These are phyloP conservation scores for Tuber umbilicatum DNA, from an alignment of 495 filamentous ascomycete genomes.

Conservation along the genomic window DNA sequence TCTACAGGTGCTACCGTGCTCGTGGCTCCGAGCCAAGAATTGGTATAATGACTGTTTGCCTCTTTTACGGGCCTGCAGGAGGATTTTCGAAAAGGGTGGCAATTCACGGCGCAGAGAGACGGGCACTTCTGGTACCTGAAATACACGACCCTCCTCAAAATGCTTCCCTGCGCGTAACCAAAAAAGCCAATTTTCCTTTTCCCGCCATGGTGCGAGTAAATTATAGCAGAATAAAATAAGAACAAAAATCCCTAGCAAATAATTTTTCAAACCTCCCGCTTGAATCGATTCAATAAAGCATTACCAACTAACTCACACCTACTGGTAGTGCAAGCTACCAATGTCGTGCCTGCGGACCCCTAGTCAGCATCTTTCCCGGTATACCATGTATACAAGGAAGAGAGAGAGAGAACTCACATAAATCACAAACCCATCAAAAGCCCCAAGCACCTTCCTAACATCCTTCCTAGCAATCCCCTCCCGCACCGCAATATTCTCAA, in stretches of 20 bases:
- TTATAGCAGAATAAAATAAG: neutral
- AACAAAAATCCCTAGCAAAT: neutral
- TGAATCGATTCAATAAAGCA: neutral
- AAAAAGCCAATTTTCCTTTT: neutral
- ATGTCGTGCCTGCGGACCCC: conserved; percentile 3
- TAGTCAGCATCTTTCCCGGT: neutral
- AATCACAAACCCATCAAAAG: conserved; percentile 54
- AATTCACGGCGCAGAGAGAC: neutral
- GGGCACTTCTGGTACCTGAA: neutral
- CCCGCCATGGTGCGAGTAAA: neutral
- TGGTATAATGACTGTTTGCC: neutral
- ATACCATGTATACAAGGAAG: neutral
- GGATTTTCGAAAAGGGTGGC: neutral
- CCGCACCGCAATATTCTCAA: conserved; percentile 76
- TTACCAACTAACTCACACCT: neutral
- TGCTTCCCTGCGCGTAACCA: neutral
- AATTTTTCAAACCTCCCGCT: neutral
- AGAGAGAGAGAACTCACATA: conserved; percentile 38
- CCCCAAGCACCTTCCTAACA: conserved; percentile 61
- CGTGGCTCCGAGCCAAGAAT: neutral
- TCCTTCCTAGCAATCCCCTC: conserved; percentile 81
- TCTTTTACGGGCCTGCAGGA: neutral
- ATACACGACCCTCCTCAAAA: neutral
- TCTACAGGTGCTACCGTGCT: neutral
- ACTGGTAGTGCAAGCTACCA: neutral